phyloP scores from a whole-genome alignment of 371 early-diverging fungal species.

The Mortierella sp. region DNA sequence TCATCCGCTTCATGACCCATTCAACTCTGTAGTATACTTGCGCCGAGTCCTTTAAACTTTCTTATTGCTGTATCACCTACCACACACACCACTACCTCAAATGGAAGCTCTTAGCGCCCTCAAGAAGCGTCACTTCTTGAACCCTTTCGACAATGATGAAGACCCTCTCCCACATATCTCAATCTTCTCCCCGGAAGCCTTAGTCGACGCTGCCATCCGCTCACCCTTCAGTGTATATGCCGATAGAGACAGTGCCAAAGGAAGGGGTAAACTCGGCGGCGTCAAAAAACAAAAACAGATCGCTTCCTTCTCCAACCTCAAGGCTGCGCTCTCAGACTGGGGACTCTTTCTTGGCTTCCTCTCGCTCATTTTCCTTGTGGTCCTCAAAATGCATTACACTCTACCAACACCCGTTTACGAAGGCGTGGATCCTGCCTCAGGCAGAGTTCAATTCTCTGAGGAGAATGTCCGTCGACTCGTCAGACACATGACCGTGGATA shows the following conservation, averaged over 20 bases:
- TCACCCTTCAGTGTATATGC: constrained; percentile 5
- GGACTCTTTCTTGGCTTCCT: constrained; percentile 29
- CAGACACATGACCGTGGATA: constrained; percentile 60
- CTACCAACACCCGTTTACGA: constrained; percentile 35
- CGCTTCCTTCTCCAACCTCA: constrained; percentile 15
- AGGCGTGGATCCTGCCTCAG: constrained; percentile 42
- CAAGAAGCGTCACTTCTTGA: constrained; percentile 35
- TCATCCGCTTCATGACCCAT: not conserved
- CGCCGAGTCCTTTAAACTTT: too few species aligned
- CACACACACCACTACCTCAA: not conserved
- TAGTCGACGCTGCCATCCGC: constrained; percentile 28
- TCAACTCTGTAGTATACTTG: not conserved
- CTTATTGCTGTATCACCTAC: not conserved
- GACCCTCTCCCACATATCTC: not conserved
- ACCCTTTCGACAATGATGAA: constrained; percentile 29
- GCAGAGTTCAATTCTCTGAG: constrained; percentile 65
- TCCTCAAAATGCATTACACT: constrained; percentile 57
- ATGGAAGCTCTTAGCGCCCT: constrained; percentile 33
- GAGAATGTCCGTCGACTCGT: constrained; percentile 63
- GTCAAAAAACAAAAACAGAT: not conserved
- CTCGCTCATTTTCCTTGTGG: constrained; percentile 43
- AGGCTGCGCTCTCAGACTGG: constrained; percentile 20
- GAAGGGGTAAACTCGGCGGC: not conserved
- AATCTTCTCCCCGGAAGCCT: constrained; percentile 21
- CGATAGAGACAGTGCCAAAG: not conserved